These are phyloP conservation scores for Cercospora sp. DNA, from an alignment of 2,329 filamentous ascomycete genomes.

Conservation along the genomic window DNA sequence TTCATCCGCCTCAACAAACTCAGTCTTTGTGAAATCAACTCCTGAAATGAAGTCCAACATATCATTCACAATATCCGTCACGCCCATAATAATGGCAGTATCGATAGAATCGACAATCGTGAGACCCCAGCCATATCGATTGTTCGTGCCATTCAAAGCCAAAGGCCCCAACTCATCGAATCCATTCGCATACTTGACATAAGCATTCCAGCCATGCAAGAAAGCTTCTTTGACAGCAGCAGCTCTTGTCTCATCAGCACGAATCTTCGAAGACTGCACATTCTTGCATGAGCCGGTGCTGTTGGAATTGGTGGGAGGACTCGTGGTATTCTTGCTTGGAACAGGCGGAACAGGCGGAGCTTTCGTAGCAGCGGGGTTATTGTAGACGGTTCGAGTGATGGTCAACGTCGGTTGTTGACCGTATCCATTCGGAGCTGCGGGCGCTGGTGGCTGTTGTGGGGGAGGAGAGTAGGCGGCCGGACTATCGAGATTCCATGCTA, in stretches of 20 bases:
- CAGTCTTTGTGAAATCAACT: constrained; percentile 42
- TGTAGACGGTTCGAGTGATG: not conserved
- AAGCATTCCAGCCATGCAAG: constrained; percentile 23
- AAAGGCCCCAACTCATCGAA: constrained; percentile 23
- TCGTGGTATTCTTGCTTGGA: constrained; percentile 2
- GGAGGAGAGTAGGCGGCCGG: constrained; percentile 2
- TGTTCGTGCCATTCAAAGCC: constrained; percentile 20
- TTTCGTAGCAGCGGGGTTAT: constrained; percentile 5
- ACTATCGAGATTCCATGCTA: constrained; percentile 2
- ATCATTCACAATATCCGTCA: constrained; percentile 26
- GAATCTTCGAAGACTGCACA: constrained; percentile 11
- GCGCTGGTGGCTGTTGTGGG: not conserved
- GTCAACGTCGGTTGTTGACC: not conserved
- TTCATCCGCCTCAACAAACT: constrained; percentile 8
- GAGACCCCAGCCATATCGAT: constrained; percentile 32
- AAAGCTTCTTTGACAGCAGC: constrained; percentile 25
- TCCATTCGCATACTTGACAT: constrained; percentile 39
- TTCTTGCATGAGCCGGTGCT: constrained; percentile 19
- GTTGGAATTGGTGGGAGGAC: not conserved
- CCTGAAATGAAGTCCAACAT: constrained; percentile 28
- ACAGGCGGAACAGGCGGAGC: not conserved
- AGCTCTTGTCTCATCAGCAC: constrained; percentile 13
- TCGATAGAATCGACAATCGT: constrained; percentile 31
- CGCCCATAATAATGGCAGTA: constrained; percentile 31
- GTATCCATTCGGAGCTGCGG: constrained; percentile 7